Base-by-base conservation (phyloP, 1,284 basidiomycete genomes). In the Ganoderma multipileum region DNA sequence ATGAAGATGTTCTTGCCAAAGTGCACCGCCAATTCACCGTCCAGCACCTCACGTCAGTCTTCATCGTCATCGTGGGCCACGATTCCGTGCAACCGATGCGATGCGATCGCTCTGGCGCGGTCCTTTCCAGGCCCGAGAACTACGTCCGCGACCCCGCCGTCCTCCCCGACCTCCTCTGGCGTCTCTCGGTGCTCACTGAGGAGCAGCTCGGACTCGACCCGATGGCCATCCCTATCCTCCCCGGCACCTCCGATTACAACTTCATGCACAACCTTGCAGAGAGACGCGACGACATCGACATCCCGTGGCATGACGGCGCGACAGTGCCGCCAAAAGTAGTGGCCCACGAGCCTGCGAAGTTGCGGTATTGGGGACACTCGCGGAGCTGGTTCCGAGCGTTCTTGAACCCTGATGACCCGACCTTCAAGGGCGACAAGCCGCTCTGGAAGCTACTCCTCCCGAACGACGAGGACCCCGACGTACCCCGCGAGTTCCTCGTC, bases 151-250 rank as follows among this genome's bases (percentile, higher is more conserved):
- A 66, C 28, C 57, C 58, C n/a, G 11, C 30, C 6, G 5, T 58
- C 9, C 55, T 71, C 14, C 55, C 64, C 0, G 57, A 63, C 11
- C 30, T 68, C 1, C 38, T 71, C 23, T 68, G 55, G 50, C 66
- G 58, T 16, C 41, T 68, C 30, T 58, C 66, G 2, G 41, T 39
- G 18, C 59, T 71, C 16, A 68, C 50, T 12, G 57, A 65, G 36
- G 50, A 42, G 39, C 64, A 68, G 52, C 66, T 68, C 44, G 69
- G 69, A 3, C 23, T 63, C n/a, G 66, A 71, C 38, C 47, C 64
- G 12, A 64, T 57, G 9, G 66, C 61, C 2, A 42, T 47, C 3
- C 58, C 50, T 7, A 30, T 71, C 12, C 58, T 64, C 9, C 55
- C 50, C 2, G 47, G 39, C 3, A 63, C 61, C 7, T 16, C 55